These are phyloP conservation scores for Lipomyces sp. DNA, from an alignment of 805 yeast genomes.

Conservation along the genomic window DNA sequence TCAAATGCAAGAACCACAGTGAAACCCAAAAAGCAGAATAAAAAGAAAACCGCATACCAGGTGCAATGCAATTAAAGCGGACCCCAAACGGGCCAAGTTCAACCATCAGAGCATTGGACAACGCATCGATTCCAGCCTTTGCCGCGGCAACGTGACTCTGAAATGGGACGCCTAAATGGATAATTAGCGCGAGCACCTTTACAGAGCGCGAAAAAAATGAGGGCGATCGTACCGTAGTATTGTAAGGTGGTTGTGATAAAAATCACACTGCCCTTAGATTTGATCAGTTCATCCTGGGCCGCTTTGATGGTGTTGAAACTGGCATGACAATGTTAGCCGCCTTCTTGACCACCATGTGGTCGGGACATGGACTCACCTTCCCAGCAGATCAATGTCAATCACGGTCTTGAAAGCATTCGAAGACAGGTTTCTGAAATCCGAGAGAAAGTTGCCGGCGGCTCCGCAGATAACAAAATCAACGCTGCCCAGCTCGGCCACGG, in stretches of 20 bases:
- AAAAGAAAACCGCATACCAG: conserved; percentile 48
- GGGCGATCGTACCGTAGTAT: no score
- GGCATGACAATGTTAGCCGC: no score
- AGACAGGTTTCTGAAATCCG: conserved; percentile 73
- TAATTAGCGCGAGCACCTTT: no score
- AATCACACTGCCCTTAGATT: conserved; percentile 60
- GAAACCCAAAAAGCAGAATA: not conserved
- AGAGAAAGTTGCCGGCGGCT: conserved; percentile 90
- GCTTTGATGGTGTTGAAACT: conserved; percentile 81
- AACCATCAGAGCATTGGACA: conserved; percentile 78
- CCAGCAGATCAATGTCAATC: conserved; percentile 78
- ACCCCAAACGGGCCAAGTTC: conserved; percentile 90
- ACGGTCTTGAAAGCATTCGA: conserved; percentile 88
- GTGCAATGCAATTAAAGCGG: conserved; percentile 80
- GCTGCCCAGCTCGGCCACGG: conserved; percentile 67
- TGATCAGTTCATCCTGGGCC: conserved; percentile 58
- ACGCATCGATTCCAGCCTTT: conserved; percentile 91
- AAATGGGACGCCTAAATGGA: conserved; percentile 72
- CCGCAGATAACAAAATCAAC: conserved; percentile 90
- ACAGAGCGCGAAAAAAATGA: no score
- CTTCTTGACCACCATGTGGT: no score
- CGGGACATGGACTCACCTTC: no score
- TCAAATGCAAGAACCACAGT: no score
- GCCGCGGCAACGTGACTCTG: conserved; percentile 93
- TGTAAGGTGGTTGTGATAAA: conserved; percentile 90